phyloP scores from a whole-genome alignment of 2,329 filamentous ascomycete genomes.

The Fusarium irregulare region DNA sequence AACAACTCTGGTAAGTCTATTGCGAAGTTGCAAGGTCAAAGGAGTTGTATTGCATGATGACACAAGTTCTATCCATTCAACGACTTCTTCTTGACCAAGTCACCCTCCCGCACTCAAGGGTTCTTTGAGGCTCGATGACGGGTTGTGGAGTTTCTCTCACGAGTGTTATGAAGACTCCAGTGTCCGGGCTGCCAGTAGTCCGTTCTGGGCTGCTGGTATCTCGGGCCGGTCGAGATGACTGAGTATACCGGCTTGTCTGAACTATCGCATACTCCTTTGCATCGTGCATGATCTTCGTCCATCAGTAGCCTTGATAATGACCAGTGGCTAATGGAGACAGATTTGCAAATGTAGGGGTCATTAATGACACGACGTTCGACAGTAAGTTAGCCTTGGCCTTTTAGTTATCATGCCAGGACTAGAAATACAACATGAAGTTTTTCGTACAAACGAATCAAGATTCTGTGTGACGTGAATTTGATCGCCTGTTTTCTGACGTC shows the following conservation, averaged over 20 bases:
- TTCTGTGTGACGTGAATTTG: background rate
- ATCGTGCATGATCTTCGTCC: constrained; percentile 1
- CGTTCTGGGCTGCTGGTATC: constrained; percentile 64
- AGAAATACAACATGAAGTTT: background rate
- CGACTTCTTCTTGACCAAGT: constrained; percentile 74
- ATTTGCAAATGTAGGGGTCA: background rate
- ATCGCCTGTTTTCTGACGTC: background rate
- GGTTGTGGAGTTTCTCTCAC: constrained; percentile 77
- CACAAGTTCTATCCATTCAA: constrained; percentile 80
- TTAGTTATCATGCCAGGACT: background rate
- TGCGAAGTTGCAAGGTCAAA: background rate
- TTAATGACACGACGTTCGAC: background rate
- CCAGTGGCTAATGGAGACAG: constrained; percentile 29
- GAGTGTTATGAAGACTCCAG: constrained; percentile 71
- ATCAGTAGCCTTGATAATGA: background rate
- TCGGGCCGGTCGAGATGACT: constrained; percentile 70
- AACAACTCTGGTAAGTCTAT: constrained; percentile 22
- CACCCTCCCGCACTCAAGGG: constrained; percentile 78
- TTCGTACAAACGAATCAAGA: background rate
- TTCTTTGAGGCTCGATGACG: constrained; percentile 64
- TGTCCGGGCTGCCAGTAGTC: constrained; percentile 58
- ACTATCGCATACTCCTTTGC: constrained; percentile 13
- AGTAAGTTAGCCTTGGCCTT: background rate
- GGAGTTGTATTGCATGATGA: constrained; percentile 51
- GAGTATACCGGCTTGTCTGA: constrained; percentile 77